These are phyloP conservation scores for Talaromyces sp. DNA, from an alignment of 2,329 filamentous ascomycete species.

Conservation along the genomic window DNA sequence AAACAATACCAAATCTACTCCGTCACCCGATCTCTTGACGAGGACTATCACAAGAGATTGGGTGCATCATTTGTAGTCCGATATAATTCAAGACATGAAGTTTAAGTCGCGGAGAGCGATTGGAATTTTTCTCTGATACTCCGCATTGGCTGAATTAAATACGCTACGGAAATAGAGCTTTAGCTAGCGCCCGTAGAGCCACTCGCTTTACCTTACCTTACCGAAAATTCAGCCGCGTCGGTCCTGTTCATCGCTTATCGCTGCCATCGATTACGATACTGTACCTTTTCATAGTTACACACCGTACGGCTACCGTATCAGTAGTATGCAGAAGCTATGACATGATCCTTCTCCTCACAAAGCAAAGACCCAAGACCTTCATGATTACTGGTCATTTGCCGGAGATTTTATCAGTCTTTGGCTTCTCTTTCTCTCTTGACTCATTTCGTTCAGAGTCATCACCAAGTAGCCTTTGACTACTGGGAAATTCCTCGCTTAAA, in stretches of 20 bases:
- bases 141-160: neutral
- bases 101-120: neutral
- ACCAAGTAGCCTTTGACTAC: too few relatives aligned
- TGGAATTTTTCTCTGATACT: neutral
- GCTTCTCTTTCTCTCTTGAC: neutral
- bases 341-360: constrained; percentile 15
- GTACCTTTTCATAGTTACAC: neutral
- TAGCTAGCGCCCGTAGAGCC: neutral
- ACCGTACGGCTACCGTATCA: neutral
- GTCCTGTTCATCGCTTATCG: constrained; percentile 2
- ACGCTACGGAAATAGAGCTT: neutral
- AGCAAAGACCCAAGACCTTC: neutral
- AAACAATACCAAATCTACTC: neutral
- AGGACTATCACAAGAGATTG: neutral
- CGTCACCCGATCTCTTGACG: too few relatives aligned
- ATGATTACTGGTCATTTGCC: neutral
- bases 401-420: neutral
- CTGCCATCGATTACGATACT: neutral
- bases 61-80: neutral
- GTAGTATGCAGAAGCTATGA: constrained; percentile 12
- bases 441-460: neutral
- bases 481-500: neutral
- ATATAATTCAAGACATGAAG: neutral
- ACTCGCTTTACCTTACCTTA: constrained; percentile 3
- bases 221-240: neutral